These are phyloP conservation scores for Colletotrichum plurivorum DNA, from an alignment of 2,329 filamentous ascomycete species.

Conservation along the genomic window DNA sequence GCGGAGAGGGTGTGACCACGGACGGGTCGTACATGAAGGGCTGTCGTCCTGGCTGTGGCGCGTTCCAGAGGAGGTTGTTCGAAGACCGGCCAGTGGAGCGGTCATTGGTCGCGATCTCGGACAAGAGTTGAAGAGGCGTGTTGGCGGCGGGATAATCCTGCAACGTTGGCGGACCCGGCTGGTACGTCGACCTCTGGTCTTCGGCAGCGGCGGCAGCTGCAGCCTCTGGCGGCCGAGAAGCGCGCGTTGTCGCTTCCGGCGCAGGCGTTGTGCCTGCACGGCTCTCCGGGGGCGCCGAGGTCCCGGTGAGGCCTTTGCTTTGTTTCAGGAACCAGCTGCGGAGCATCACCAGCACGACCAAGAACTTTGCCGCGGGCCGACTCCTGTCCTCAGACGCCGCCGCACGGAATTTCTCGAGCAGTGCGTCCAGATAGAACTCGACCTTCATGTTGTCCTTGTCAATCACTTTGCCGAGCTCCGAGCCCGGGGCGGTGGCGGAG, in stretches of 20 bases:
- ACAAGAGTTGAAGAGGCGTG: slow-evolving; percentile 69
- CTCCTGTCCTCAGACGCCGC: slow-evolving; percentile 75
- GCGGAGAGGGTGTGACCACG: slow-evolving; percentile 16
- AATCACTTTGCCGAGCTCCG: slow-evolving; percentile 79
- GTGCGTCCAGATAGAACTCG: slow-evolving; percentile 75
- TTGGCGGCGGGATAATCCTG: slow-evolving; percentile 56
- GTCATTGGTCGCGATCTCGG: slow-evolving; percentile 68
- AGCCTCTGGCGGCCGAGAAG: slow-evolving; percentile 6
- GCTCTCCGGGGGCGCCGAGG: neutral
- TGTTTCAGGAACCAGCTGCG: slow-evolving; percentile 77
- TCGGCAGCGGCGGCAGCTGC: neutral
- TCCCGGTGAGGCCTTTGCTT: slow-evolving; percentile 46
- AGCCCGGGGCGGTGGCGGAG: slow-evolving; percentile 73
- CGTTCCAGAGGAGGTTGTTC: slow-evolving; percentile 42
- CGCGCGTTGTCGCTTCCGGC: neutral
- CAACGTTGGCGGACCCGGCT: slow-evolving; percentile 40
- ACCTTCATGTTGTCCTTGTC: slow-evolving; percentile 77
- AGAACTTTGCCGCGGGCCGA: slow-evolving; percentile 77
- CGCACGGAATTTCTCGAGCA: slow-evolving; percentile 77
- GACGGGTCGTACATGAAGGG: slow-evolving; percentile 55
- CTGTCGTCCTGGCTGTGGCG: slow-evolving; percentile 46
- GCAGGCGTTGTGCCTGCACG: slow-evolving; percentile 12
- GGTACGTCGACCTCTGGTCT: slow-evolving; percentile 42
- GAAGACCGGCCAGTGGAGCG: slow-evolving; percentile 38
- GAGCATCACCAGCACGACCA: slow-evolving; percentile 79